Conservation (phyloP, 192 early-diverging fungal genomes). For the Glomus cerebriforme region DNA sequence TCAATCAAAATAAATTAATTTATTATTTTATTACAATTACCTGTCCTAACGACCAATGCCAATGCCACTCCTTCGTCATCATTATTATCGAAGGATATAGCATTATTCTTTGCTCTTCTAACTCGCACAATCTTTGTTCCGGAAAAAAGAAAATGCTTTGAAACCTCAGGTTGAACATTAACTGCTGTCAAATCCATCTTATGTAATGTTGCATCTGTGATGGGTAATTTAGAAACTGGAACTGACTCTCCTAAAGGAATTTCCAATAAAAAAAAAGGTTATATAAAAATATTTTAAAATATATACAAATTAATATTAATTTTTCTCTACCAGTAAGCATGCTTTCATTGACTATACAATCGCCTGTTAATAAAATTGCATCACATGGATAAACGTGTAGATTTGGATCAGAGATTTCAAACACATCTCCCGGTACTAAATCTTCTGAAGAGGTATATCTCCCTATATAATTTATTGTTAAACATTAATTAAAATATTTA, state of each 20-base stretch:
- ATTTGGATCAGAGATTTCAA: conserved; percentile 71
- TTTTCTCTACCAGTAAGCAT: conserved; percentile 91
- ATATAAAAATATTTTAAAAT: not conserved
- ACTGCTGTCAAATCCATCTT: conserved; percentile 71
- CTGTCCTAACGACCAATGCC: conserved; percentile 89
- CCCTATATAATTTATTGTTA: conserved; percentile 32
- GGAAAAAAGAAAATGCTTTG: conserved; percentile 86
- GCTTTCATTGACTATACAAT: conserved; percentile 97
- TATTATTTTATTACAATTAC: not conserved
- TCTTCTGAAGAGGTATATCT: conserved; percentile 63
- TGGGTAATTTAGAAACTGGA: conserved; percentile 88
- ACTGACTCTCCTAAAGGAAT: conserved; percentile 77
- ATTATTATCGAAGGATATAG: conserved; percentile 40
- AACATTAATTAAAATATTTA: not conserved
- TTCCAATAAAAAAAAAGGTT: not conserved
- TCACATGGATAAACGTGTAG: conserved; percentile 85
- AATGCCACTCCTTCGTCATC: conserved; percentile 49
- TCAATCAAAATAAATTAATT: not conserved
- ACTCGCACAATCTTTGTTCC: conserved; percentile 94
- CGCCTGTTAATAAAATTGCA: conserved; percentile 86
- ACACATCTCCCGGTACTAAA: conserved; percentile 95
- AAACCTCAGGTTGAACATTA: conserved; percentile 72
- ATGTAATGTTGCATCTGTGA: conserved; percentile 62
- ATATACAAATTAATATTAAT: not conserved
- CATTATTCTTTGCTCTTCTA: conserved; percentile 46